Percentiles rank a stretch among this genome's conserved stretches.
phyloP scores from a whole-genome alignment of 768 basidiomycete species.

The Psilocybe azurescens region DNA sequence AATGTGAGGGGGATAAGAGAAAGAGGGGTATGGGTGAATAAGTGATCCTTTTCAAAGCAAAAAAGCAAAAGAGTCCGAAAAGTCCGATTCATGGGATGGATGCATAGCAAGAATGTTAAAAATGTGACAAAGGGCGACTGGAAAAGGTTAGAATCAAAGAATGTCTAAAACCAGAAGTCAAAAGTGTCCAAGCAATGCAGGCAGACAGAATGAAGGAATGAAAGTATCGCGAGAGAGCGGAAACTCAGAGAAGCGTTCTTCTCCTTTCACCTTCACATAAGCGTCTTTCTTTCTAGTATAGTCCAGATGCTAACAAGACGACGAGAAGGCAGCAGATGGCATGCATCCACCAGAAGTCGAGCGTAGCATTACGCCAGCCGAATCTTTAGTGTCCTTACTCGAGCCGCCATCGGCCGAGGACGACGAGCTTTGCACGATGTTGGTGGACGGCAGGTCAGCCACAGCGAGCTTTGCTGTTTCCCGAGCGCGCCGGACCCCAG shows the following conservation, averaged over 20 bases:
- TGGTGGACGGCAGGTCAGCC: constrained; percentile 41
- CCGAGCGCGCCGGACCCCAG: constrained; percentile 77
- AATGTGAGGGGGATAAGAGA: not conserved
- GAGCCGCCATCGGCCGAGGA: not conserved
- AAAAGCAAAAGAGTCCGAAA: not conserved
- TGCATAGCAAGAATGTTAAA: not conserved
- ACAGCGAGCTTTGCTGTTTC: constrained; percentile 47
- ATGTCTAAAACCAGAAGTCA: not conserved
- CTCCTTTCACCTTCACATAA: not conserved
- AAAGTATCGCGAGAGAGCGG: not conserved
- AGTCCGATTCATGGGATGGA: not conserved
- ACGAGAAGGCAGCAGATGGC: constrained; percentile 2
- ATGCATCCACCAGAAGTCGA: not conserved
- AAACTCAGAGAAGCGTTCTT: not conserved
- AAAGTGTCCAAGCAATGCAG: constrained; percentile 1
- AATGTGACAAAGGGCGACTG: not conserved
- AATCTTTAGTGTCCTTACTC: not conserved
- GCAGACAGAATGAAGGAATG: not conserved
- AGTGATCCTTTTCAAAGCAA: not conserved
- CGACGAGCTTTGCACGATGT: constrained; percentile 21
- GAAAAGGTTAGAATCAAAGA: not conserved
- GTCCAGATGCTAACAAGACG: not conserved
- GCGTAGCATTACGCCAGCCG: not conserved
- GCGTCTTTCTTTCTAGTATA: not conserved
- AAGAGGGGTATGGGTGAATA: not conserved